These are phyloP conservation scores for Polygonum maritimum DNA, from an alignment of 148 eudicot species.

Conservation along the genomic window DNA sequence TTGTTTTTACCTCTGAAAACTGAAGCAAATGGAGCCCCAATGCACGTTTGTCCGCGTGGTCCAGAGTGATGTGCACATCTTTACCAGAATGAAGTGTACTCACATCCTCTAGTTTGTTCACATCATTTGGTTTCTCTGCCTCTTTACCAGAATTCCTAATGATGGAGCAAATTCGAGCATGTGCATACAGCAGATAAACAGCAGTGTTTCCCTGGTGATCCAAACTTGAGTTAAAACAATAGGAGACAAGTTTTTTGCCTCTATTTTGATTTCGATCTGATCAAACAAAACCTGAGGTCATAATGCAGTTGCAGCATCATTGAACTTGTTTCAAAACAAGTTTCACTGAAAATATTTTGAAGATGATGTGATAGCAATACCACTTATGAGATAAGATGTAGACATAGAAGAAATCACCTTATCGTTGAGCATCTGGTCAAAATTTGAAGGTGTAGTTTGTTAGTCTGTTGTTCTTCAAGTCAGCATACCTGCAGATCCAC, in stretches of 20 bases:
- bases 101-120: slow-evolving; percentile 14
- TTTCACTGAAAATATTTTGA: neutral
- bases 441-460: slow-evolving; percentile 91
- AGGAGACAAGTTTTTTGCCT: neutral
- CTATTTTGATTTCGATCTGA: neutral
- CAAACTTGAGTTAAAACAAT: slow-evolving; percentile 7
- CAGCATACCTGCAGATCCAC: slow-evolving; percentile 64
- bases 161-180: slow-evolving; percentile 94
- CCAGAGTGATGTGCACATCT: slow-evolving; percentile 53
- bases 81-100: neutral
- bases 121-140: slow-evolving; percentile 66
- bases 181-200: slow-evolving; percentile 87
- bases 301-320: neutral
- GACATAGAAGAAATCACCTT: slow-evolving; percentile 36
- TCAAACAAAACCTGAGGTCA: neutral
- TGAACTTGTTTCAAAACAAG: neutral
- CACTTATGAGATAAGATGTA: neutral
- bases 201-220: slow-evolving; percentile 91
- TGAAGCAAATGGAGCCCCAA: slow-evolving; percentile 79
- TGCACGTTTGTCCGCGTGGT: slow-evolving; percentile 60
- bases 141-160: slow-evolving; percentile 92
- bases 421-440: slow-evolving; percentile 88
- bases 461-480: slow-evolving; percentile 86
- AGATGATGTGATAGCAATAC: neutral
- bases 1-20: slow-evolving; percentile 66